Percentiles rank a stretch among this genome's conserved stretches.
These are phyloP conservation scores for Quercus berberidifolia DNA, from an alignment of 306 rosid species.

Conservation along the genomic window DNA sequence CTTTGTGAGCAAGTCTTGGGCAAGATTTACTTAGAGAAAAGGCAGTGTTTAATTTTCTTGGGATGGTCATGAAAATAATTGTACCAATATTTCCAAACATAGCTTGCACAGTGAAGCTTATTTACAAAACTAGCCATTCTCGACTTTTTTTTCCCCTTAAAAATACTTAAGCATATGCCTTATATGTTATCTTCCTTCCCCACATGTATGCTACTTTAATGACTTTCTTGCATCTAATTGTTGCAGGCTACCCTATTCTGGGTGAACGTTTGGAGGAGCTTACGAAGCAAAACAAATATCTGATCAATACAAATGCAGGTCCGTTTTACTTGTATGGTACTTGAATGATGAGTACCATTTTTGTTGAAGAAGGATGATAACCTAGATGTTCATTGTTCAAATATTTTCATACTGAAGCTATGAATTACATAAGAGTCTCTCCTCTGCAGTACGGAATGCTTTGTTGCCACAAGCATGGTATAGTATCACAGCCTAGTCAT, in stretches of 20 bases:
- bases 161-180: not conserved
- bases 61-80: too few relatives aligned
- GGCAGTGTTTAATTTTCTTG: too few relatives aligned
- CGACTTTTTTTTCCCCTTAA: not conserved
- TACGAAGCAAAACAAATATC: too few relatives aligned
- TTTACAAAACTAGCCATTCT: too few relatives aligned
- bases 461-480: too few relatives aligned
- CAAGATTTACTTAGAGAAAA: not conserved
- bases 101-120: too few relatives aligned
- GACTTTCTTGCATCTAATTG: not conserved
- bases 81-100: too few relatives aligned
- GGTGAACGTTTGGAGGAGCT: slow-evolving; percentile 20
- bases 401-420: not conserved
- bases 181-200: not conserved
- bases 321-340: not conserved
- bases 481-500: too few relatives aligned
- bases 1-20: not conserved
- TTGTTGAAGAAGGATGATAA: not conserved
- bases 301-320: not conserved
- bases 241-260: slow-evolving; percentile 60
- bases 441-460: too few relatives aligned
- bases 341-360: not conserved
- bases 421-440: too few relatives aligned
- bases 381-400: not conserved
- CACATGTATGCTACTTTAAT: not conserved